Percentiles rank a stretch among this genome's conserved stretches.
Conservation (phyloP, 805 yeast species). For the Lipomyces orientalis region DNA sequence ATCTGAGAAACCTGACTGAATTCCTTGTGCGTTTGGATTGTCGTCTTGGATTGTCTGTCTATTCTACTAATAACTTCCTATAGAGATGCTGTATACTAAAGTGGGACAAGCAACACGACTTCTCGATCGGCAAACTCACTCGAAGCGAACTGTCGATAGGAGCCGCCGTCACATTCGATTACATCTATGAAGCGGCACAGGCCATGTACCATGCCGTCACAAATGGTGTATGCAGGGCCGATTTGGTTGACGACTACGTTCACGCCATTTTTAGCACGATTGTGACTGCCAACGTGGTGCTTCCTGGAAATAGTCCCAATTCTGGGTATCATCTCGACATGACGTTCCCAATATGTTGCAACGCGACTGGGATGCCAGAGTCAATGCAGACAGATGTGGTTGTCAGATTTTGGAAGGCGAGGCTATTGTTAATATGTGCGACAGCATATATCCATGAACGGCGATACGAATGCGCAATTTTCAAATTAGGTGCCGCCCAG, state of each 20-base stretch:
- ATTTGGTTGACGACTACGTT: conserved; percentile 7
- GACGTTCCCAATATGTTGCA: conserved; percentile 2
- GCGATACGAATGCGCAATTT: conserved; percentile 15
- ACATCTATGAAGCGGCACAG: conserved; percentile 20
- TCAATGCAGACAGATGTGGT: neutral
- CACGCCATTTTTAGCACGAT: neutral
- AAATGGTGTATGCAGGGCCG: neutral
- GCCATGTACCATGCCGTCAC: conserved; percentile 13
- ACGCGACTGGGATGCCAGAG: neutral
- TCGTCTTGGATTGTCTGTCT: neutral
- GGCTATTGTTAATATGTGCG: conserved; percentile 14
- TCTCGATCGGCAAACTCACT: neutral
- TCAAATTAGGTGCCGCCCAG: conserved; percentile 16
- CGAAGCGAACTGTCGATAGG: neutral
- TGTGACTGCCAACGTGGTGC: neutral
- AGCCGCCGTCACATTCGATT: conserved; percentile 16
- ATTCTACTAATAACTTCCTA: neutral
- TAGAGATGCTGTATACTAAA: neutral
- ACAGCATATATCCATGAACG: conserved; percentile 3
- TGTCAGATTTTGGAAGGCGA: conserved; percentile 20
- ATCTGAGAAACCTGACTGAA: conserved; percentile 3
- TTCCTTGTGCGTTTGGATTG: conserved; percentile 7
- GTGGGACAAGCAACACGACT: neutral
- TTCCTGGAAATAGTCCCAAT: neutral
- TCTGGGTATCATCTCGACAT: neutral